Percentiles rank a stretch among this genome's conserved stretches.
These are phyloP conservation scores for Skeletonema costatum DNA, from an alignment of 108 stramenopile species.

Conservation along the genomic window DNA sequence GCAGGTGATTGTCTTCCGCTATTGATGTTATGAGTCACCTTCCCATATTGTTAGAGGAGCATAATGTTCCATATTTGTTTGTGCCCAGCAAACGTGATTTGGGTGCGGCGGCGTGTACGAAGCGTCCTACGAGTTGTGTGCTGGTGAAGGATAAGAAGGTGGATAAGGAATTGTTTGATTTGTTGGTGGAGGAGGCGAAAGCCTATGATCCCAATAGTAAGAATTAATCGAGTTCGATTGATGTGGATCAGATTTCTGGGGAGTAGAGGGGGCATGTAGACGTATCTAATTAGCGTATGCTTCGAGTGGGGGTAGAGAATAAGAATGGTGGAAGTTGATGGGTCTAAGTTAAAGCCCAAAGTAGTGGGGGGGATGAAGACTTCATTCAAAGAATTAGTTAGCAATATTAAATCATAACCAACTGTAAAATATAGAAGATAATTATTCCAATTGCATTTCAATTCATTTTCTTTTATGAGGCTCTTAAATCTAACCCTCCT, in stretches of 20 bases:
- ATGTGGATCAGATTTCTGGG: not conserved
- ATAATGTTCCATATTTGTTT: constrained; percentile 94
- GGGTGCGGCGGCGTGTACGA: constrained; percentile 96
- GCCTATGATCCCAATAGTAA: constrained; percentile 66
- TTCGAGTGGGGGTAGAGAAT: not conserved
- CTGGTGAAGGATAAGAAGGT: constrained; percentile 71
- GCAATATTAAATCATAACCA: not conserved
- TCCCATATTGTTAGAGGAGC: constrained; percentile 94
- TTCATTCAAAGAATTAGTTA: not conserved
- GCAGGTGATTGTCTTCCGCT: constrained; percentile 98
- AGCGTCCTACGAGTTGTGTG: constrained; percentile 96
- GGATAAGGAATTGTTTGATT: constrained; percentile 85
- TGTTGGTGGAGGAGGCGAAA: constrained; percentile 82
- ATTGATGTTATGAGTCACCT: constrained; percentile 97
- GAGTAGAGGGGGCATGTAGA: not conserved
- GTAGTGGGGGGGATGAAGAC: not conserved
- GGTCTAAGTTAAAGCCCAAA: not conserved
- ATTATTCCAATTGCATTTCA: not conserved
- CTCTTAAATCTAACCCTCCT: constrained; percentile 79
- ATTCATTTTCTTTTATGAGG: not conserved
- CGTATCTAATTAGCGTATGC: too few relatives aligned
- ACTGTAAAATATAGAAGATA: not conserved
- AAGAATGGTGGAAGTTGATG: not conserved
- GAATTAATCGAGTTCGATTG: not conserved
- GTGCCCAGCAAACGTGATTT: constrained; percentile 97